Evolutionary conservation across 176 grass and related monocot genomes (phyloP), one percentile per base, ranked within the genome.

Genomic region (Miscanthus lutarioriparius): DNA sequence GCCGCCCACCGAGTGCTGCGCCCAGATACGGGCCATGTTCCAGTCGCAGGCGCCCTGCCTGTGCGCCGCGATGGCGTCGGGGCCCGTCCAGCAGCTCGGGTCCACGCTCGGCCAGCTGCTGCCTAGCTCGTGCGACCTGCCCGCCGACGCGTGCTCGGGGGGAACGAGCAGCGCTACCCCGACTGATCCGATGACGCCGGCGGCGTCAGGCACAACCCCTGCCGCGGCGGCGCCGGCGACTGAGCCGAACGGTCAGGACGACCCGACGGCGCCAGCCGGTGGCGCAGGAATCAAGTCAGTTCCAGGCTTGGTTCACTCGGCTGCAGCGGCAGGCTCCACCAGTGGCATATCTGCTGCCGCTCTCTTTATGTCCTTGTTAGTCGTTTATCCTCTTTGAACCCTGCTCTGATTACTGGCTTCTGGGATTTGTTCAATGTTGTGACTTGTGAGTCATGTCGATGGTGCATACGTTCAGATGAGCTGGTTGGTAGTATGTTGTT

Each of bases 1-100:
- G 20, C 95, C 95, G n/a, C 83, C 92, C 12, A 68, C 80, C 39
- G 89, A 51, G 38, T 97, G 95, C 85, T 97, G 95, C 84, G 25
- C 35, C 25, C 84, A 86, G 77, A 82, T 94, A 4, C 40, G 40
- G 37, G 35, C 63, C 73, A 67, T 94, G 74, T 83, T 92, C 64
- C 78, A 92, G 82, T 81, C 90, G 19, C 85, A 97, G 69, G 83
- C 83, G 58, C 86, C 87, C 4, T 97, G 92, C 81, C 78, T 97
- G 14, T 97, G 95, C 81, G 37, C 74, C 19, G 61, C 86, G 23
- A 44, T 94, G 61, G 86, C 89, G 12, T 36, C 81, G 2, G 82
- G 48, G 15, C 77, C 88, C 0, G 36, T 78, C 10, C 69, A 64
- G 38, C 82, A 69, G 26, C 82, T 92, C 51, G 94, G 88, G 38